Evolutionary conservation across 176 grass and related monocot genomes (phyloP).

Genomic region (Oryza nivara): DNA sequence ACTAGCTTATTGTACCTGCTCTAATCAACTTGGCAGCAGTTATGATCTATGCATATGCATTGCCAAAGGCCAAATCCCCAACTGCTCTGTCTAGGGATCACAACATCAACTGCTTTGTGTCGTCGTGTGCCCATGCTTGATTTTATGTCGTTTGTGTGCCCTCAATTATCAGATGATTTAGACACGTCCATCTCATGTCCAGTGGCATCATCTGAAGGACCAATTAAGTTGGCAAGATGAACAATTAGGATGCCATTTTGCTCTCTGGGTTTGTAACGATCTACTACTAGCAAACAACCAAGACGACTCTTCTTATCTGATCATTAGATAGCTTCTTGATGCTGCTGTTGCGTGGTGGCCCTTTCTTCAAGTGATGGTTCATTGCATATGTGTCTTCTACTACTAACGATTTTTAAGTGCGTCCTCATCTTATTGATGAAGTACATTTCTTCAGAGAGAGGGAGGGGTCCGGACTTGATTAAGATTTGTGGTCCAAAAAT

Average conservation of each 20-base stretch:
- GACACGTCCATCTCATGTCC: not conserved
- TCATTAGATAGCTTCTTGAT: not conserved
- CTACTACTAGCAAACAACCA: not conserved
- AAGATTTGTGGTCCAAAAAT: conserved; percentile 33
- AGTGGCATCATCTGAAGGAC: not conserved
- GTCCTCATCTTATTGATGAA: not conserved
- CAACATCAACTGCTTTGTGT: not conserved
- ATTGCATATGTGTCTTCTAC: not conserved
- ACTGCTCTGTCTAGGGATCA: not conserved
- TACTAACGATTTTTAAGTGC: not conserved
- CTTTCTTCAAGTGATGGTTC: not conserved
- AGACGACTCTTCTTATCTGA: not conserved
- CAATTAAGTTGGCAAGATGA: not conserved
- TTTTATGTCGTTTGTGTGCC: not conserved
- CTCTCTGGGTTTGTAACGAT: not conserved
- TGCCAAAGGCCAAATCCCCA: not conserved
- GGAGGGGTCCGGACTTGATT: conserved; percentile 8
- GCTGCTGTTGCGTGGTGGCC: not conserved
- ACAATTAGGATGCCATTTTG: not conserved
- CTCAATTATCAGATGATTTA: not conserved
- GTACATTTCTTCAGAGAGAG: not conserved
- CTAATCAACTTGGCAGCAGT: conserved; percentile 25
- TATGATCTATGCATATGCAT: not conserved
- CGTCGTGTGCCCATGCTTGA: not conserved
- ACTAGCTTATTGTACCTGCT: no score